Percentiles rank a stretch among this genome's conserved stretches.
These are phyloP conservation scores for Coemansia sp. DNA, from an alignment of 192 early-diverging fungal species.

Conservation along the genomic window DNA sequence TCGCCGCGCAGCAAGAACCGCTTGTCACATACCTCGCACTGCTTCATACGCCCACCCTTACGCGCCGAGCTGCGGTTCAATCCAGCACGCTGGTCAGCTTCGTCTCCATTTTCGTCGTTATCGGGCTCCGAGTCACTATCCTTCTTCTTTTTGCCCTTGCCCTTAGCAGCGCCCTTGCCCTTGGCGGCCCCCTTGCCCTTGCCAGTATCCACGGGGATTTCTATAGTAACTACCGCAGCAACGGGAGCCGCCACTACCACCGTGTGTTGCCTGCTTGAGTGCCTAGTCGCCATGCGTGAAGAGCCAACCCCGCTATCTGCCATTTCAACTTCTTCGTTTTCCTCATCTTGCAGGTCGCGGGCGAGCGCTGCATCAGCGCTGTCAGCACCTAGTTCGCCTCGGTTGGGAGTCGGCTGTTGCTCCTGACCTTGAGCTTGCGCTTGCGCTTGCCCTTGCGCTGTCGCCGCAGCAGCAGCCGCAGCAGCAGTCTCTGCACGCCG, in stretches of 20 bases:
- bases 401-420: not conserved
- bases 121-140: slow-evolving; percentile 17
- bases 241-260: slow-evolving; percentile 9
- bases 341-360: slow-evolving; percentile 36
- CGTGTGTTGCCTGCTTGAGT: not conserved
- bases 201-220: not conserved
- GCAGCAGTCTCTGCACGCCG: slow-evolving; percentile 37
- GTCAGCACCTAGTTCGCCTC: not conserved
- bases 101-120: slow-evolving; percentile 16
- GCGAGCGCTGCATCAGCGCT: slow-evolving; percentile 39
- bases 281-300: not conserved
- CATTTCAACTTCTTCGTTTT: slow-evolving; percentile 14
- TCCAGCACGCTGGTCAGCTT: slow-evolving; percentile 24
- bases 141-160: slow-evolving; percentile 24
- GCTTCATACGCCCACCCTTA: slow-evolving; percentile 49
- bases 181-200: slow-evolving; percentile 17
- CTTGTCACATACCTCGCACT: slow-evolving; percentile 42
- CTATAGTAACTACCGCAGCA: slow-evolving; percentile 1
- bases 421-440: not conserved
- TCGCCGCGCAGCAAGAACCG: slow-evolving; percentile 45
- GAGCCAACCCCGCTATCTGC: slow-evolving; percentile 17
- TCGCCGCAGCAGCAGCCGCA: slow-evolving; percentile 11
- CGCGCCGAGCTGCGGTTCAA: slow-evolving; percentile 45
- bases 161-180: not conserved
- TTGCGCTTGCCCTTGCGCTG: not conserved